These are phyloP conservation scores for Anaeromyces robustus DNA, from an alignment of 192 early-diverging fungal species.

Conservation along the genomic window DNA sequence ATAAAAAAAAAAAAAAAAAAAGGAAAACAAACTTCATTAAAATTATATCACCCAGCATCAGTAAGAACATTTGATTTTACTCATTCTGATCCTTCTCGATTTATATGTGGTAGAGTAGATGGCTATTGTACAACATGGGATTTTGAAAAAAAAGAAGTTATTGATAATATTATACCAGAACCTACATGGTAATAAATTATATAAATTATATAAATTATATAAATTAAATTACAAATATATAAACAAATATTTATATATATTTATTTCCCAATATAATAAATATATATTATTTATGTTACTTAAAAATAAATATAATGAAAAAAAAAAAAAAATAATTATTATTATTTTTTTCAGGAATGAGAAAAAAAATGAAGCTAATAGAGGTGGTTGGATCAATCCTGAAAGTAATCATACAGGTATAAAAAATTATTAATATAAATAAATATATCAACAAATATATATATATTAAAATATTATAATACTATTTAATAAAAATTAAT, in stretches of 20 bases:
- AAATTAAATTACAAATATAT: too few species aligned
- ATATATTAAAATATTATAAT: too few species aligned
- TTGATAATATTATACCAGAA: constrained; percentile 31
- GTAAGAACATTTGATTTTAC: constrained; percentile 23
- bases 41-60: constrained; percentile 22
- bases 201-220: background rate
- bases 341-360: background rate
- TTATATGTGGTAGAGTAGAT: constrained; percentile 26
- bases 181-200: constrained; percentile 15
- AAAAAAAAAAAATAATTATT: background rate
- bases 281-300: too few species aligned
- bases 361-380: constrained; percentile 11
- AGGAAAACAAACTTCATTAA: constrained; percentile 9
- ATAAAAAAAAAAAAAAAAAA: background rate
- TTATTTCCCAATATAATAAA: too few species aligned
- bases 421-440: too few species aligned
- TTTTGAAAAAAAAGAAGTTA: constrained; percentile 1
- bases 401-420: constrained; percentile 27
- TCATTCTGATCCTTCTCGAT: constrained; percentile 14
- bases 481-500: too few species aligned
- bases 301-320: too few species aligned
- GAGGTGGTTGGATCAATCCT: constrained; percentile 16
- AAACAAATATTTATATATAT: too few species aligned
- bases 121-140: constrained; percentile 29
- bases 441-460: too few species aligned